Evolutionary conservation across 2,329 filamentous ascomycete species (phyloP).

Genomic region (Botrytis aclada): DNA sequence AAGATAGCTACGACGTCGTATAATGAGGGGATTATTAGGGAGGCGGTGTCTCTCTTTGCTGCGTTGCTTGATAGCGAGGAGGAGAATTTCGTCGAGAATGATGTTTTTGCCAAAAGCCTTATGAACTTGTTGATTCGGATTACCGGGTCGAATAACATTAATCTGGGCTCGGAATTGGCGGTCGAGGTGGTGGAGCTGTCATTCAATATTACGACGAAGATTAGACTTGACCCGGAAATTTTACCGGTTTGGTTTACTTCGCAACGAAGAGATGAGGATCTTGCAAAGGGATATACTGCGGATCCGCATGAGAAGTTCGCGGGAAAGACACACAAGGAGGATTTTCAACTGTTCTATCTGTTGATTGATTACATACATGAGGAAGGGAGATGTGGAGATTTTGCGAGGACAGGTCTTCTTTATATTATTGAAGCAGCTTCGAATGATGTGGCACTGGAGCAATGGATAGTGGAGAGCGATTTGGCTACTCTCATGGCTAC

Average conservation of each 20-base stretch:
- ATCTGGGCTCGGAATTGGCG: conserved; percentile 77
- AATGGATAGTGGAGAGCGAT: conserved; percentile 97
- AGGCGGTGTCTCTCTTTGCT: conserved; percentile 82
- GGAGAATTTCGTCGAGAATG: conserved; percentile 87
- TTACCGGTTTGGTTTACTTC: conserved; percentile 88
- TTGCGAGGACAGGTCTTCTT: conserved; percentile 86
- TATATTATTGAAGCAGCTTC: conserved; percentile 96
- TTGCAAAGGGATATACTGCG: conserved; percentile 38
- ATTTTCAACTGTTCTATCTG: conserved; percentile 94
- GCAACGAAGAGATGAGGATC: conserved; percentile 38
- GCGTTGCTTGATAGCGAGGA: conserved; percentile 95
- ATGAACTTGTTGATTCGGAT: conserved; percentile 83
- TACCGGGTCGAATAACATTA: conserved; percentile 68
- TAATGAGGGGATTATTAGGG: conserved; percentile 80
- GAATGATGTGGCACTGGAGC: conserved; percentile 76
- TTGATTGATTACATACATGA: conserved; percentile 96
- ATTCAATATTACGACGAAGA: conserved; percentile 96
- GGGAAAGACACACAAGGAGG: conserved; percentile 80
- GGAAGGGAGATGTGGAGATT: conserved; percentile 91
- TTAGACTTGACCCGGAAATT: conserved; percentile 82
- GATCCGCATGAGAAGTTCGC: conserved; percentile 67
- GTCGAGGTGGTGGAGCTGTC: conserved; percentile 86
- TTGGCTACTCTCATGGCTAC: conserved; percentile 96
- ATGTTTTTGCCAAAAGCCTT: conserved; percentile 79
- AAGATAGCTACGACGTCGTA: conserved; percentile 84